These are phyloP conservation scores for Apiospora saccharicola DNA, from an alignment of 2,329 filamentous ascomycete species.

Conservation along the genomic window DNA sequence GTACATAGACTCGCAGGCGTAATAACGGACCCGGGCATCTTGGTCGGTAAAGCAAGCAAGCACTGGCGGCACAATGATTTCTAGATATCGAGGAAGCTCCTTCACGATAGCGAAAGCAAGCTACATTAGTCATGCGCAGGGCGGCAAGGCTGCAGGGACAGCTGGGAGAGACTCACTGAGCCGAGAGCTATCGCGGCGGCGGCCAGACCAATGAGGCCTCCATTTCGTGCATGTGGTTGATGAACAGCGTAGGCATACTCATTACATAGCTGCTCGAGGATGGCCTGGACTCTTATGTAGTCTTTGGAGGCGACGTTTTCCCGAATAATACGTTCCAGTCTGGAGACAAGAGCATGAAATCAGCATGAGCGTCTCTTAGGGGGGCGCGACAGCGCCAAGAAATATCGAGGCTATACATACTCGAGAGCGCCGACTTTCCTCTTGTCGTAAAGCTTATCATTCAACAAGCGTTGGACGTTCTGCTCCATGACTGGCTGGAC, in stretches of 20 bases:
- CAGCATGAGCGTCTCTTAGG: slow-evolving; percentile 21
- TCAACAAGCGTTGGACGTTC: slow-evolving; percentile 87
- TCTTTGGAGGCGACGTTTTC: slow-evolving; percentile 81
- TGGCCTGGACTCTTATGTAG: slow-evolving; percentile 80
- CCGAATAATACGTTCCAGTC: slow-evolving; percentile 89
- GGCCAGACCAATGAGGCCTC: slow-evolving; percentile 92
- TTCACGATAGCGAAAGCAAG: slow-evolving; percentile 48
- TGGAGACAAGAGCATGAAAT: slow-evolving; percentile 46
- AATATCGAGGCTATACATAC: slow-evolving; percentile 60
- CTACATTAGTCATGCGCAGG: slow-evolving; percentile 1
- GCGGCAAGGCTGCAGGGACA: background rate
- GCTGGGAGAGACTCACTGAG: slow-evolving; percentile 66
- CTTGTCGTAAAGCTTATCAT: slow-evolving; percentile 99
- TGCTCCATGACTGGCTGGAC: slow-evolving; percentile 72
- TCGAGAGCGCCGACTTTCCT: slow-evolving; percentile 95
- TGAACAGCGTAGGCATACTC: slow-evolving; percentile 98
- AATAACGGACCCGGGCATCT: slow-evolving; percentile 96
- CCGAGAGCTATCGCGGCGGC: slow-evolving; percentile 96
- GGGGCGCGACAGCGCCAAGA: background rate
- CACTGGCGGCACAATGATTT: slow-evolving; percentile 94
- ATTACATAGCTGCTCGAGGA: slow-evolving; percentile 95
- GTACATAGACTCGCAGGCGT: slow-evolving; percentile 99
- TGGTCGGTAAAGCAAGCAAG: slow-evolving; percentile 97
- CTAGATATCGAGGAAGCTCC: slow-evolving; percentile 90
- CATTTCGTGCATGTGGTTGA: slow-evolving; percentile 95